Evolutionary conservation across 306 rosid genomes (phyloP).

Genomic region (Hippophae rhamnoides): DNA sequence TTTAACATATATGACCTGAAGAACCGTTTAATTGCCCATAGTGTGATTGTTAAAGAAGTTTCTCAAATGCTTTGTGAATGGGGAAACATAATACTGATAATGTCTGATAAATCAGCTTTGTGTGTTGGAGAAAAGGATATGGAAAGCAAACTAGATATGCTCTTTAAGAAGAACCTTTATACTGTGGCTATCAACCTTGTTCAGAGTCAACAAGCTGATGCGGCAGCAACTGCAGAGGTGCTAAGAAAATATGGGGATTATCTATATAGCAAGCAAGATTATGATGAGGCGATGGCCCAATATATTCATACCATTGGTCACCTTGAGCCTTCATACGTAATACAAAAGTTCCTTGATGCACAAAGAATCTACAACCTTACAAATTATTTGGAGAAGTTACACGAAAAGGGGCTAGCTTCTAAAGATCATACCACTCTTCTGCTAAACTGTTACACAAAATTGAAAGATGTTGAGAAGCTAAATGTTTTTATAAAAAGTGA

Average conservation of each 20-base stretch:
- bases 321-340: constrained; percentile 97
- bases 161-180: constrained; percentile 88
- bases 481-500: constrained; percentile 77
- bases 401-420: constrained; percentile 95
- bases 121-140: constrained; percentile 97
- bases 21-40: constrained; percentile 88
- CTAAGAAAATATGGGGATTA: constrained; percentile 91
- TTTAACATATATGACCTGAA: constrained; percentile 89
- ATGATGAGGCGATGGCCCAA: constrained; percentile 94
- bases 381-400: constrained; percentile 91
- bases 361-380: constrained; percentile 95
- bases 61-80: constrained; percentile 96
- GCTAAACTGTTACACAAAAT: constrained; percentile 86
- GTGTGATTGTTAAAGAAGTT: constrained; percentile 67
- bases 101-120: constrained; percentile 77
- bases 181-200: constrained; percentile 92
- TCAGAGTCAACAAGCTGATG: constrained; percentile 97
- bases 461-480: constrained; percentile 90
- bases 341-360: constrained; percentile 95
- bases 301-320: constrained; percentile 91
- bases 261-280: constrained; percentile 88
- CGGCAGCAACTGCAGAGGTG: constrained; percentile 97
- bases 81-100: constrained; percentile 88
- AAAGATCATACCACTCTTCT: constrained; percentile 96
- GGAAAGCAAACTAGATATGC: constrained; percentile 99